phyloP scores from a whole-genome alignment of 2,329 filamentous ascomycete species.

The Aciculosporium take region DNA sequence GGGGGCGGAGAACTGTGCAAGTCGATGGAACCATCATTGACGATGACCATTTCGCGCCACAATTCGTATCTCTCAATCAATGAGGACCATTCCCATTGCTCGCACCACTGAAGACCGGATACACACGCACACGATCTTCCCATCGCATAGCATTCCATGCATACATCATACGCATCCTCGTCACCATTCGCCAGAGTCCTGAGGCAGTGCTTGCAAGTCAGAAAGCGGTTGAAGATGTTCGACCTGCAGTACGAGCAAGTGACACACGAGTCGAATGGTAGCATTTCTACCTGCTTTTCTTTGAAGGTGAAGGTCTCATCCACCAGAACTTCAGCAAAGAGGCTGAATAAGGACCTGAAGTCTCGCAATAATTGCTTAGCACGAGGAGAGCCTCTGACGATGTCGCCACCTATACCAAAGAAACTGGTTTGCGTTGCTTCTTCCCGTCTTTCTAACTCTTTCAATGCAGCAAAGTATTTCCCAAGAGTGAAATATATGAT shows the following conservation, averaged over 20 bases:
- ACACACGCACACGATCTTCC: conserved; percentile 84
- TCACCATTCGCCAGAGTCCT: conserved; percentile 49
- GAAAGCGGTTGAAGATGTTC: conserved; percentile 93
- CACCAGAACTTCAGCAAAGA: conserved; percentile 67
- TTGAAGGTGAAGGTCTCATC: conserved; percentile 73
- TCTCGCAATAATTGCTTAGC: conserved; percentile 64
- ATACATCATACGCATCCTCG: conserved; percentile 86
- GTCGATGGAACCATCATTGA: conserved; percentile 54
- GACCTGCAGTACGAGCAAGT: conserved; percentile 92
- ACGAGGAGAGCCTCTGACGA: conserved; percentile 26
- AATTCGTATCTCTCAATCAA: conserved; percentile 63
- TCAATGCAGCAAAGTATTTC: conserved; percentile 57
- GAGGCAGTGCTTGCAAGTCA: conserved; percentile 80
- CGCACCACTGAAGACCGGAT: conserved; percentile 75
- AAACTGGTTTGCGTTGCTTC: conserved; percentile 31
- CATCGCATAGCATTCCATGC: conserved; percentile 98
- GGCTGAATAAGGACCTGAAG: conserved; percentile 63
- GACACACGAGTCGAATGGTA: conserved; percentile 78
- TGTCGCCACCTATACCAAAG: conserved; percentile 33
- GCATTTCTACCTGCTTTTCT: conserved; percentile 57
- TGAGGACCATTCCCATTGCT: conserved; percentile 80
- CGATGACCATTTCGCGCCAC: conserved; percentile 69
- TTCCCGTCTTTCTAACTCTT: conserved; percentile 34
- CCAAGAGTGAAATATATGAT: conserved; percentile 79
- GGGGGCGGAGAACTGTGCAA: conserved; percentile 53